phyloP scores from a whole-genome alignment of 768 basidiomycete species.

The Trichaptum fuscoviolaceum region DNA sequence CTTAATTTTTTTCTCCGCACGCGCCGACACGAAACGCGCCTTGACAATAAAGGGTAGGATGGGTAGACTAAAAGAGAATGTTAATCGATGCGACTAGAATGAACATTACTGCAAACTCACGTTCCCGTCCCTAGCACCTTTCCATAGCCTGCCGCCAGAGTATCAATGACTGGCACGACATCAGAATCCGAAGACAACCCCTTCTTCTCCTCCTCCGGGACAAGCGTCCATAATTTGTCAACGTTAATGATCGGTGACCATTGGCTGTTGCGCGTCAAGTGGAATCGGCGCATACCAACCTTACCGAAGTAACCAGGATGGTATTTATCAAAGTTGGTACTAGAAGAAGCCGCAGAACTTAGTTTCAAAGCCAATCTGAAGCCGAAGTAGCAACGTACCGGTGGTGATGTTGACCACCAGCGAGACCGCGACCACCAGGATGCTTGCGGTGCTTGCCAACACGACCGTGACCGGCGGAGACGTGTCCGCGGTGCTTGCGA shows the following conservation, averaged over 20 bases:
- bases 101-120: constrained; percentile 38
- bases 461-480: constrained; percentile 99
- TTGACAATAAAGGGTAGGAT: constrained; percentile 95
- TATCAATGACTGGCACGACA: constrained; percentile 94
- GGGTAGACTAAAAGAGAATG: constrained; percentile 52
- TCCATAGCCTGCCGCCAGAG: constrained; percentile 74
- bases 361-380: not conserved
- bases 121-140: constrained; percentile 94
- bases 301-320: constrained; percentile 99
- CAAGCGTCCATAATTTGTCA: constrained; percentile 93
- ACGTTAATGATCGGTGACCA: constrained; percentile 98
- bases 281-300: constrained; percentile 99
- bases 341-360: constrained; percentile 22
- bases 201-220: constrained; percentile 80
- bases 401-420: constrained; percentile 99
- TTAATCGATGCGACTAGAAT: not conserved
- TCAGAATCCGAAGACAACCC: constrained; percentile 67
- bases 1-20: constrained; percentile 90
- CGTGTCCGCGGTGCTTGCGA: constrained; percentile 98
- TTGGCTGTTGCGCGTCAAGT: constrained; percentile 82
- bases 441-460: constrained; percentile 99
- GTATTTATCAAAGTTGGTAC: constrained; percentile 98
- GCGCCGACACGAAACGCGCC: constrained; percentile 89
- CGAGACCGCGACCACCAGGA: constrained; percentile 99
- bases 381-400: constrained; percentile 46